These are phyloP conservation scores for Solanum sejunctum DNA, from an alignment of 257 asterid species.

Conservation along the genomic window DNA sequence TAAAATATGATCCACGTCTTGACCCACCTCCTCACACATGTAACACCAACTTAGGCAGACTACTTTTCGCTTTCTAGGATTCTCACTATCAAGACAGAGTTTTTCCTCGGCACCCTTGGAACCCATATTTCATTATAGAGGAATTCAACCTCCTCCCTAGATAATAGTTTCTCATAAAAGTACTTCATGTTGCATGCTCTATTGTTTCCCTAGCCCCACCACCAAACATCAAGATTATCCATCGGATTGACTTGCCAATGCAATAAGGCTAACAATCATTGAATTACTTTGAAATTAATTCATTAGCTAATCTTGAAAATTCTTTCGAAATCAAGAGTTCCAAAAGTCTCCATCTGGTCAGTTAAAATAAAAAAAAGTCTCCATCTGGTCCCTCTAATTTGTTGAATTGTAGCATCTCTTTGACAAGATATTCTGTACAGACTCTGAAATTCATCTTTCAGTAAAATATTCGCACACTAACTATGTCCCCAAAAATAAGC, in stretches of 20 bases:
- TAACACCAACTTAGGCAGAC: background rate
- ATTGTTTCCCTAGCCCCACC: background rate
- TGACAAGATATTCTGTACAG: no score
- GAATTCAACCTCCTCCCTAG: background rate
- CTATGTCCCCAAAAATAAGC: no score
- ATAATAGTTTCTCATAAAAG: background rate
- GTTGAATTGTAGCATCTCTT: background rate
- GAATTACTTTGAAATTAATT: background rate
- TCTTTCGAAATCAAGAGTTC: background rate
- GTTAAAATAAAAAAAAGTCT: background rate
- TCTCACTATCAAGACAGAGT: background rate
- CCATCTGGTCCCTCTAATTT: background rate
- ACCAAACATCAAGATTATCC: background rate
- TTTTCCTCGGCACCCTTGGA: background rate
- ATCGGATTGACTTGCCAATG: background rate
- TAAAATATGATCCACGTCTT: background rate
- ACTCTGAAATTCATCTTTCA: no score
- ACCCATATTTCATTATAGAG: background rate
- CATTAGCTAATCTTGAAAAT: background rate
- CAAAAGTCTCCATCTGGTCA: background rate
- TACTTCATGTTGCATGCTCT: background rate
- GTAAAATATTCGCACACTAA: no score
- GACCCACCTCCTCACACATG: background rate
- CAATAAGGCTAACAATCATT: background rate
- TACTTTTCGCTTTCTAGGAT: background rate